Conservation (phyloP, 1,284 basidiomycete genomes). For the Leccinum fallax region DNA sequence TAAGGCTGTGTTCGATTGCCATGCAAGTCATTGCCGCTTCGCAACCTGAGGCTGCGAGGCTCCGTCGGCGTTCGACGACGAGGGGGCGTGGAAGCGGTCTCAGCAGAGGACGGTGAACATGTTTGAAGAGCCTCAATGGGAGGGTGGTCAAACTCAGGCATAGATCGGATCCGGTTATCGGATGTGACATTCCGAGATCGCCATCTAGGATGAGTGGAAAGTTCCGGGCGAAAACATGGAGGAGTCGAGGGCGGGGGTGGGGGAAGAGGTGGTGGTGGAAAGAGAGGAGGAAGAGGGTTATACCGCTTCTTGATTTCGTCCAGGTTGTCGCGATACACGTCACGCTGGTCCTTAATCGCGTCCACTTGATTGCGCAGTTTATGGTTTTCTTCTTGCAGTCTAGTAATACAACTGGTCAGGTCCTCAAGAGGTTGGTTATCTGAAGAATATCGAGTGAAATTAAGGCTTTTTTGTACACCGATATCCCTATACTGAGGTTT, state of each 20-base stretch:
- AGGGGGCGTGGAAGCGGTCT: conserved; percentile 2
- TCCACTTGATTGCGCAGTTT: conserved; percentile 16
- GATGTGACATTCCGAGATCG: conserved; percentile 4
- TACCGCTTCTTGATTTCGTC: conserved; percentile 21
- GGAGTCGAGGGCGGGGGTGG: not conserved
- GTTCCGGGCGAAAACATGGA: conserved; percentile 1
- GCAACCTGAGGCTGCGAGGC: conserved; percentile 9
- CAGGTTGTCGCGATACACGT: conserved; percentile 13
- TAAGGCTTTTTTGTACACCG: conserved; percentile 29
- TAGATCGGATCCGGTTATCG: conserved; percentile 4
- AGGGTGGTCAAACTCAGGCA: conserved; percentile 14
- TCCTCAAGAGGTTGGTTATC: conserved; percentile 7
- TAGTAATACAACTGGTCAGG: conserved; percentile 18
- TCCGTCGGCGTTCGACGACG: conserved; percentile 12
- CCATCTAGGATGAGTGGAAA: conserved; percentile 24
- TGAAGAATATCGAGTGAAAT: conserved; percentile 21
- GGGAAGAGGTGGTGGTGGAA: not conserved
- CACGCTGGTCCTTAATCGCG: conserved; percentile 9
- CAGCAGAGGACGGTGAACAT: conserved; percentile 12
- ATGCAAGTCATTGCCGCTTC: not conserved
- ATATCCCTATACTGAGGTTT: conserved; percentile 24
- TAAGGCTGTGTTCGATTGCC: not conserved
- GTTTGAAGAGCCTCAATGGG: conserved; percentile 25
- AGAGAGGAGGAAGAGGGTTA: not conserved
- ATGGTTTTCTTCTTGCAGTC: conserved; percentile 23